phyloP scores from a whole-genome alignment of 768 basidiomycete species.

The Serendipita sp. region DNA sequence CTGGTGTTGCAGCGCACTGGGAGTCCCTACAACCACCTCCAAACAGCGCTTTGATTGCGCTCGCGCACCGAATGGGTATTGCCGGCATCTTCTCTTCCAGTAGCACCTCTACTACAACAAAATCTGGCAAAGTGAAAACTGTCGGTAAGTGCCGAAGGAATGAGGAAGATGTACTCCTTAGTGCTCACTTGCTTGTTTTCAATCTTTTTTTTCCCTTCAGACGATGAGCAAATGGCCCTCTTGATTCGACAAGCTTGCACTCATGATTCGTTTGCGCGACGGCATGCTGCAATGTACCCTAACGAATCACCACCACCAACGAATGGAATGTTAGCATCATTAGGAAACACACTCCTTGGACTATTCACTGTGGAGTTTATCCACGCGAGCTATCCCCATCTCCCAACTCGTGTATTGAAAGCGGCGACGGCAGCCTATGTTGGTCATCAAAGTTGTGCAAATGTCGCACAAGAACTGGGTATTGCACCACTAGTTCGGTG shows the following conservation, averaged over 20 bases:
- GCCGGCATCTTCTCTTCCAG: constrained; percentile 24
- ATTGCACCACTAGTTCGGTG: constrained; percentile 63
- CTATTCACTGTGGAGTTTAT: constrained; percentile 79
- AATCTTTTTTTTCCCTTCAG: constrained; percentile 19
- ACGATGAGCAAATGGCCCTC: constrained; percentile 23
- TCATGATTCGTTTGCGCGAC: constrained; percentile 48
- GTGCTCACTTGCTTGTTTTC: constrained; percentile 1
- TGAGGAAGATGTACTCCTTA: not conserved
- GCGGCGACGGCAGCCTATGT: constrained; percentile 86
- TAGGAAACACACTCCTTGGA: constrained; percentile 83
- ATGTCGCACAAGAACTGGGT: constrained; percentile 75
- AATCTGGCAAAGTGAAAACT: not conserved
- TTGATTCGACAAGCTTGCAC: constrained; percentile 61
- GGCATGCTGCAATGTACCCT: constrained; percentile 43
- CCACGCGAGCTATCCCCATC: constrained; percentile 65
- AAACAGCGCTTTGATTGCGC: constrained; percentile 52
- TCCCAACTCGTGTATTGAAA: constrained; percentile 83
- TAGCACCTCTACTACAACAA: not conserved
- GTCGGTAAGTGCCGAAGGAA: not conserved
- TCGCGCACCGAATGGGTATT: constrained; percentile 63
- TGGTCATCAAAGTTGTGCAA: constrained; percentile 67
- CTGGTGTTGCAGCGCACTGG: constrained; percentile 25
- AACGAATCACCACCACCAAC: constrained; percentile 36
- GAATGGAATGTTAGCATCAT: constrained; percentile 56
- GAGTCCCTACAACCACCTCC: constrained; percentile 56